These are phyloP conservation scores for Chaetomidium leptoderma DNA, from an alignment of 495 filamentous ascomycete genomes.

Conservation along the genomic window DNA sequence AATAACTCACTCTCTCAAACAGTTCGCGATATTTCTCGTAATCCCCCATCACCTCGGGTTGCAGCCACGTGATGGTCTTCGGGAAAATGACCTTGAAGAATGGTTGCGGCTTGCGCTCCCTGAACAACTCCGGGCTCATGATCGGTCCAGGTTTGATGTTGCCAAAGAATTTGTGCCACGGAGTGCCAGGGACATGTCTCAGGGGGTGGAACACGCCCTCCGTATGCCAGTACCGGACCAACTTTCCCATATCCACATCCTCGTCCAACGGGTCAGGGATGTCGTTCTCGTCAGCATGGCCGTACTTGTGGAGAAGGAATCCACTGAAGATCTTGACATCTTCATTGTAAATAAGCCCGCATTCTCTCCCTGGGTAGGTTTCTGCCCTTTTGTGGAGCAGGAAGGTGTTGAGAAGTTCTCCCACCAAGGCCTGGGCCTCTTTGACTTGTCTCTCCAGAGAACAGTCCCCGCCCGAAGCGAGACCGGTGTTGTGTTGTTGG, in stretches of 20 bases:
- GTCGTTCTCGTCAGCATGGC: background rate
- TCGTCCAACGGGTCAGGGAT: background rate
- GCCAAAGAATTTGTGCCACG: slow-evolving; percentile 24
- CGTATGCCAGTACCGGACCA: slow-evolving; percentile 10
- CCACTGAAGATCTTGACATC: slow-evolving; percentile 13
- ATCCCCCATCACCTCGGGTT: background rate
- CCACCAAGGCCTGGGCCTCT: slow-evolving; percentile 8
- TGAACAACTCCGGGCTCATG: slow-evolving; percentile 8
- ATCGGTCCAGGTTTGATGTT: background rate
- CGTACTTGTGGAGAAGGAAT: slow-evolving; percentile 9
- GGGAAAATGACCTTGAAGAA: slow-evolving; percentile 10
- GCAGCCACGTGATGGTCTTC: slow-evolving; percentile 8
- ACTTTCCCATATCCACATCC: background rate
- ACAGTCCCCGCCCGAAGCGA: slow-evolving; percentile 15
- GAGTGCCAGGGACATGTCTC: slow-evolving; percentile 19
- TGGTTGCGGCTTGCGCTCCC: background rate
- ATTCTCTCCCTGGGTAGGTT: slow-evolving; percentile 15
- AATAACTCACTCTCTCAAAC: slow-evolving; percentile 9
- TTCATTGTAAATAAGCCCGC: slow-evolving; percentile 6
- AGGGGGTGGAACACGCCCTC: slow-evolving; percentile 11
- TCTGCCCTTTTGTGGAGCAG: slow-evolving; percentile 12
- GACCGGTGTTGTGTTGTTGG: slow-evolving; percentile 1
- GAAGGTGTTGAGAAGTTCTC: slow-evolving; percentile 6
- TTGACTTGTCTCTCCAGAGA: slow-evolving; percentile 16
- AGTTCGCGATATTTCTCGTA: slow-evolving; percentile 8